phyloP scores from a whole-genome alignment of 2,329 filamentous ascomycete genomes.

The Cladosporium oxysporum region DNA sequence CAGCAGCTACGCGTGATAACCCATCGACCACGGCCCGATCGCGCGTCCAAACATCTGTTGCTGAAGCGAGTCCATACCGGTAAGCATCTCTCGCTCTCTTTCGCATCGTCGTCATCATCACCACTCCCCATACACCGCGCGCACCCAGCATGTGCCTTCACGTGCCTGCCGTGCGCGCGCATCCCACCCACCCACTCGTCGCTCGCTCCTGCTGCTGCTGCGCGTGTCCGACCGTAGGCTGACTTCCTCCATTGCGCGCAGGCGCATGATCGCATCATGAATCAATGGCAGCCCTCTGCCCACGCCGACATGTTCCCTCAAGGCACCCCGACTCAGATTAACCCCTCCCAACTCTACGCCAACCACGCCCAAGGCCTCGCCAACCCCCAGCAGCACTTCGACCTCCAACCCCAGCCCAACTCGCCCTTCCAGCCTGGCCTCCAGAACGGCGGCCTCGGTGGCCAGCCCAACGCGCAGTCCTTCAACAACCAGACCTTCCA shows the following conservation, averaged over 20 bases:
- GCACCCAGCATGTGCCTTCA: neutral
- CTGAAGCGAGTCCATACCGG: neutral
- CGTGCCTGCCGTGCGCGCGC: conserved; percentile 7
- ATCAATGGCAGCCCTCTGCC: conserved; percentile 30
- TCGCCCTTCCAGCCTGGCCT: conserved; percentile 60
- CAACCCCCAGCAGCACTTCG: conserved; percentile 41
- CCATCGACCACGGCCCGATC: conserved; percentile 6
- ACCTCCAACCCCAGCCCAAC: conserved; percentile 40
- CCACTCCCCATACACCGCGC: neutral
- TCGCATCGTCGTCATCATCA: neutral
- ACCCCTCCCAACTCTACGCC: conserved; percentile 24
- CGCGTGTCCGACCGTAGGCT: conserved; percentile 10
- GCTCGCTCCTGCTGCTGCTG: conserved; percentile 1
- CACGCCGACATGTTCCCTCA: conserved; percentile 29
- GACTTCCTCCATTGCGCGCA: neutral
- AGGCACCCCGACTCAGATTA: conserved; percentile 26
- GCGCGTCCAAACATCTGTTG: conserved; percentile 7
- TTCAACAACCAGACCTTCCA: conserved; percentile 79
- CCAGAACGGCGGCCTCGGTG: conserved; percentile 73
- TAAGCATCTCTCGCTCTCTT: neutral
- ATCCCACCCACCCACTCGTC: neutral
- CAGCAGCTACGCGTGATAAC: conserved; percentile 6
- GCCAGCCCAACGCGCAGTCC: conserved; percentile 66
- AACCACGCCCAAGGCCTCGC: conserved; percentile 22
- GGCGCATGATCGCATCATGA: conserved; percentile 25